Conservation (phyloP, 208 protist species). For the Trypanosoma scelopori region DNA sequence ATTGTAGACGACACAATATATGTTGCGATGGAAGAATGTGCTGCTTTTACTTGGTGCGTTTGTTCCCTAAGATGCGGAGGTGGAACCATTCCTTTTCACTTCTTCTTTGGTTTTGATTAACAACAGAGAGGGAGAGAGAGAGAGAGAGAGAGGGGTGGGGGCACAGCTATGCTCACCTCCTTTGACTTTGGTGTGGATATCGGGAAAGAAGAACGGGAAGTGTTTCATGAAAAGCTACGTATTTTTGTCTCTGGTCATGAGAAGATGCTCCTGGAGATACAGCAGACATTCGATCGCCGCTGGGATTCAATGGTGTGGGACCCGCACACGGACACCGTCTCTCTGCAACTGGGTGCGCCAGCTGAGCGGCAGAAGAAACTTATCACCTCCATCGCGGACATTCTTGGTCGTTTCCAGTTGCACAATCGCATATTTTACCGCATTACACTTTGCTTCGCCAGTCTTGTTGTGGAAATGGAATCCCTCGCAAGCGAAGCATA, state of each 20-base stretch:
- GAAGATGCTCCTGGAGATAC: slow-evolving; percentile 47
- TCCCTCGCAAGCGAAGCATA: slow-evolving; percentile 38
- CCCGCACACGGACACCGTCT: slow-evolving; percentile 37
- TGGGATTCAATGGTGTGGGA: slow-evolving; percentile 58
- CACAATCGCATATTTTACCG: slow-evolving; percentile 51
- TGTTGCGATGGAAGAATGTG: too few relatives aligned
- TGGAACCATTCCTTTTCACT: slow-evolving; percentile 5
- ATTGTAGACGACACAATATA: too few relatives aligned
- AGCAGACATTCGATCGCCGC: slow-evolving; percentile 46
- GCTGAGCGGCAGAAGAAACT: slow-evolving; percentile 19
- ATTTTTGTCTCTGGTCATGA: slow-evolving; percentile 51
- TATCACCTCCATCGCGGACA: slow-evolving; percentile 39
- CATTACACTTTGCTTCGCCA: slow-evolving; percentile 35
- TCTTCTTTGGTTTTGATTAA: slow-evolving; percentile 8
- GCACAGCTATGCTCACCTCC: slow-evolving; percentile 13
- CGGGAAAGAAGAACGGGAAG: slow-evolving; percentile 29
- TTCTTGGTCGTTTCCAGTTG: slow-evolving; percentile 29
- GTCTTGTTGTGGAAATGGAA: slow-evolving; percentile 48
- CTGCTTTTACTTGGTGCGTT: slow-evolving; percentile 3
- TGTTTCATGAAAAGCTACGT: slow-evolving; percentile 36
- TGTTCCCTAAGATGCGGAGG: background rate
- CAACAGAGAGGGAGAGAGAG: too few relatives aligned
- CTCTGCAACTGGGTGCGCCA: slow-evolving; percentile 29
- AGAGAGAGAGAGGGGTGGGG: too few relatives aligned
- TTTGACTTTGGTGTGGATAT: slow-evolving; percentile 35